These are phyloP conservation scores for Pyrrhoderma noxium DNA, from an alignment of 1,284 basidiomycete species.

Conservation along the genomic window DNA sequence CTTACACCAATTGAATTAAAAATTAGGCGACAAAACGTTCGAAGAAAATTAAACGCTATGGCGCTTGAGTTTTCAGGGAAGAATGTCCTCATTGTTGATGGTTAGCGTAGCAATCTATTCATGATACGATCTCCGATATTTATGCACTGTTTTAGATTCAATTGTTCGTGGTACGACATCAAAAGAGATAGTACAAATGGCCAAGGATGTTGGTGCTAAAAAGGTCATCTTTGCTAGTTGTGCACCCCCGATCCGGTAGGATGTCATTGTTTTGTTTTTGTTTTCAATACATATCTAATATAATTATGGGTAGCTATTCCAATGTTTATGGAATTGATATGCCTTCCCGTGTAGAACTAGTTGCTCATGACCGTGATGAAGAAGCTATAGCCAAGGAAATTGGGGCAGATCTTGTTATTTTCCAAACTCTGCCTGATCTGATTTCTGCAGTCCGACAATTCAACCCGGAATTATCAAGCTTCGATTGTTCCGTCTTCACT, in stretches of 20 bases:
- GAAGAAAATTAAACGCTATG: constrained; percentile 97
- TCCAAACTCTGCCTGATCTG: constrained; percentile 92
- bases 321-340: constrained; percentile 99
- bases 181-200: constrained; percentile 99
- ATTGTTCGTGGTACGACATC: constrained; percentile 99
- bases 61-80: constrained; percentile 95
- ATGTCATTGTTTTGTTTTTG: constrained; percentile 14
- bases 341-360: constrained; percentile 92
- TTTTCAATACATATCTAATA: neutral
- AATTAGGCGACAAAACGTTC: constrained; percentile 84
- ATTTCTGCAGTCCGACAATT: constrained; percentile 83
- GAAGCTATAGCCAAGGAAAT: constrained; percentile 78
- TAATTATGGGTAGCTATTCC: constrained; percentile 53
- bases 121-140: constrained; percentile 4
- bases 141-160: neutral
- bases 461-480: constrained; percentile 72
- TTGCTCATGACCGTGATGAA: constrained; percentile 78
- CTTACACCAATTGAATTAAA: neutral
- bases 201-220: constrained; percentile 97
- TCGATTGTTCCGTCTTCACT: constrained; percentile 98
- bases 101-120: constrained; percentile 36
- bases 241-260: constrained; percentile 88
- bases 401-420: constrained; percentile 95
- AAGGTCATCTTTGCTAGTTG: constrained; percentile 96
- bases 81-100: constrained; percentile 94